Evolutionary conservation across 1,139 yeast genomes (phyloP), one percentile per base, ranked within the genome.

Genomic region (Zygoascus meyerae): DNA sequence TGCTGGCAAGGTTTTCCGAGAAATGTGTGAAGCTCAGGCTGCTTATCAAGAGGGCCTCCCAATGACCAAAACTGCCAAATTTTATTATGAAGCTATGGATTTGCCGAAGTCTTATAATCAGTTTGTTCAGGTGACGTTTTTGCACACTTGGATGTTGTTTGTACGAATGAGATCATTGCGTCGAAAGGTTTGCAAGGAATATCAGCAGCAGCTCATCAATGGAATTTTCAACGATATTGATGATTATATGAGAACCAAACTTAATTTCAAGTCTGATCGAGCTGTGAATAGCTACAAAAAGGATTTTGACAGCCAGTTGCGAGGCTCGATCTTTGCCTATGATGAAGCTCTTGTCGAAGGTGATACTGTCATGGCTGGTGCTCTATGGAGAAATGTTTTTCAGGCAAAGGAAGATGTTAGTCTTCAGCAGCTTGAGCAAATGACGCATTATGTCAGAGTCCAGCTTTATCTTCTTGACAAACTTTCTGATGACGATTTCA

Each of bases 91-190:
- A 49, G 85, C 92, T 8, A 71, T 92, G 51, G 82, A 78, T 18
- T 72, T 94, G 60, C 97, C 96, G 17, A 75, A 77, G 62, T 83
- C 97, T 0, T 92, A 90, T 62, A 80, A 92, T 21, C 95, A 89
- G 66, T 92, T 97, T 95, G 90, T 83, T 63, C 97, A 90, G 67
- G 84, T 92, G 55, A 85, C 95, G 5, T 75, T 84, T 2, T 73
- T 92, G 55, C 98, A 92, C 65, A 81, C 86, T 53, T 92, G 99
- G 99, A 82, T 92, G 61, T 72, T 92, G 46, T 83, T 84, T 57
- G 95, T 86, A 12, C 79, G 98, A 61, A 89, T 92, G 96, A 79
- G 99, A 64, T 95, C 95, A 15, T 75, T 94, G 83, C 97, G 97
- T 0, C 83, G 83, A 64, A 83, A 86, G 61, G 82, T 86, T 62